phyloP scores from a whole-genome alignment of 331 rosid genomes.

The Phaseolus coccineus region DNA sequence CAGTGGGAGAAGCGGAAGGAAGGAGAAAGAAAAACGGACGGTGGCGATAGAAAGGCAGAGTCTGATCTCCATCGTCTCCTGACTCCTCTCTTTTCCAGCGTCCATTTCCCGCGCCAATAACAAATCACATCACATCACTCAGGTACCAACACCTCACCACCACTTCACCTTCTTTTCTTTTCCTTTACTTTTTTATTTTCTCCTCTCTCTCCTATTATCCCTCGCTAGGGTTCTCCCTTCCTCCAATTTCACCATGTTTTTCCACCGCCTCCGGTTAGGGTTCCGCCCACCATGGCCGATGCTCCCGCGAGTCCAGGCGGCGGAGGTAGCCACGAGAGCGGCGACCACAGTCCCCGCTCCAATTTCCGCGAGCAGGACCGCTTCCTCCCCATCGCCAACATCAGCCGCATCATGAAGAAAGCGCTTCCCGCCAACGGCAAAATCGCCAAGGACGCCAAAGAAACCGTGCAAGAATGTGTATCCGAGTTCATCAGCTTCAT shows the following conservation, averaged over 20 bases:
- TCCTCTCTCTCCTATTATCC: neutral
- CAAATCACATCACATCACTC: slow-evolving; percentile 36
- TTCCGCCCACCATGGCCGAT: slow-evolving; percentile 68
- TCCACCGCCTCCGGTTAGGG: slow-evolving; percentile 49
- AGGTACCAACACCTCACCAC: slow-evolving; percentile 4
- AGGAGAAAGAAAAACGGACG: slow-evolving; percentile 64
- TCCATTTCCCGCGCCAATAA: slow-evolving; percentile 70
- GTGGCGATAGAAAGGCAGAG: slow-evolving; percentile 70
- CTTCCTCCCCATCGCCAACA: slow-evolving; percentile 81
- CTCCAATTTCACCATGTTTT: slow-evolving; percentile 38
- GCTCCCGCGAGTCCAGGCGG: slow-evolving; percentile 83
- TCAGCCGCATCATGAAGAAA: slow-evolving; percentile 90
- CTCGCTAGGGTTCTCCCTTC: slow-evolving; percentile 27
- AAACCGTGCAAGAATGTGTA: slow-evolving; percentile 89
- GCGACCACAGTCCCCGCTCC: slow-evolving; percentile 82
- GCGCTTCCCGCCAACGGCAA: slow-evolving; percentile 86
- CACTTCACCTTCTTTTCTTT: neutral
- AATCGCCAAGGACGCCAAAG: slow-evolving; percentile 89
- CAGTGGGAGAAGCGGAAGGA: neutral
- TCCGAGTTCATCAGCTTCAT: slow-evolving; percentile 91
- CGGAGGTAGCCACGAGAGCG: slow-evolving; percentile 73
- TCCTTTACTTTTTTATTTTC: neutral
- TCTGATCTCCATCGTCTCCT: slow-evolving; percentile 83
- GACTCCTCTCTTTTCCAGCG: slow-evolving; percentile 89
- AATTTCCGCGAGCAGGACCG: slow-evolving; percentile 84